phyloP scores from a whole-genome alignment of 768 basidiomycete genomes.

The Filobasidium floriforme region DNA sequence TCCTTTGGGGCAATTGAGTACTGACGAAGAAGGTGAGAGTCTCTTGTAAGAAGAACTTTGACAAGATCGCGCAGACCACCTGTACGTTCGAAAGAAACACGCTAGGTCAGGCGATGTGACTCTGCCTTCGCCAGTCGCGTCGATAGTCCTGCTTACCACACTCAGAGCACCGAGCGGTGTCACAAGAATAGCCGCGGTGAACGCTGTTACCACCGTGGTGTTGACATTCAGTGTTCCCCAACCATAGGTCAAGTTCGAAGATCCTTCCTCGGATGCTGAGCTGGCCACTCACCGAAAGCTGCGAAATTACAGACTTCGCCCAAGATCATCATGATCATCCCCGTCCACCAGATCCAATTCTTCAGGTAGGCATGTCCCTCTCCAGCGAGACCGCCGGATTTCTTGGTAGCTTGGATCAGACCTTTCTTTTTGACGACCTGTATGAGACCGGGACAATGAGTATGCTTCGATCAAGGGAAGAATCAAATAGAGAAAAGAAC shows the following conservation, averaged over 20 bases:
- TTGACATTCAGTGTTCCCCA: neutral
- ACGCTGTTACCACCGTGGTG: conserved; percentile 19
- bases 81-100: neutral
- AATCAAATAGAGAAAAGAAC: neutral
- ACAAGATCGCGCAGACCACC: conserved; percentile 80
- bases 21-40: conserved; percentile 72
- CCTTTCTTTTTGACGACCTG: conserved; percentile 95
- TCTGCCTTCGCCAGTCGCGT: too few relatives aligned
- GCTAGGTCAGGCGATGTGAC: too few relatives aligned
- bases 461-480: conserved; percentile 43
- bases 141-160: conserved; percentile 51
- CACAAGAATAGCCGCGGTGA: conserved; percentile 66
- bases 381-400: conserved; percentile 52
- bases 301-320: conserved; percentile 51
- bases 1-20: neutral
- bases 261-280: too few relatives aligned
- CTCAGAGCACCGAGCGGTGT: conserved; percentile 94
- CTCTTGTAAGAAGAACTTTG: conserved; percentile 87
- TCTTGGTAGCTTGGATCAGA: conserved; percentile 51
- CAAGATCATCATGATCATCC: conserved; percentile 91
- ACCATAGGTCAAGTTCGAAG: neutral
- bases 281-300: conserved; percentile 41
- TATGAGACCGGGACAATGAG: conserved; percentile 52
- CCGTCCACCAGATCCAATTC: conserved; percentile 83
- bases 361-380: conserved; percentile 92